phyloP scores from a whole-genome alignment of 2,329 filamentous ascomycete species.

The Thielaviopsis populi region DNA sequence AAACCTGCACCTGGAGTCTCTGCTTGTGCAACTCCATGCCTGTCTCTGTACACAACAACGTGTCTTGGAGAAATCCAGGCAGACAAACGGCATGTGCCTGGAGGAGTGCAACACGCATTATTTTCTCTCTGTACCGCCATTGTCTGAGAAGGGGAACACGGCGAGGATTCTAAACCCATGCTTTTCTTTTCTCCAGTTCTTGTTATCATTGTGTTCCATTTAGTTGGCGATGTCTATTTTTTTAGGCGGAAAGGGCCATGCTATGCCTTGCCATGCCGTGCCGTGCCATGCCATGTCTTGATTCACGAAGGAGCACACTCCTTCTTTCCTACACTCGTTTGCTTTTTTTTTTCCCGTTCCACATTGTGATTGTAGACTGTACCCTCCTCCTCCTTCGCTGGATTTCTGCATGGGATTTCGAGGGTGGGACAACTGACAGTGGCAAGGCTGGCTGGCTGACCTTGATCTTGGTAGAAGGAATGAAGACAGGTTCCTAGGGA shows the following conservation, averaged over 20 bases:
- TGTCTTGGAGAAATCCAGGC: background rate
- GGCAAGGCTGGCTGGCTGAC: background rate
- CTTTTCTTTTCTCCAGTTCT: background rate
- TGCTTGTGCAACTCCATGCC: background rate
- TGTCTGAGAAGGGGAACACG: background rate
- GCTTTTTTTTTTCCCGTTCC: background rate
- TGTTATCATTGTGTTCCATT: too few relatives aligned
- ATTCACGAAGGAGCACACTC: background rate
- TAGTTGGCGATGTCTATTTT: background rate
- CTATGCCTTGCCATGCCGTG: too few relatives aligned
- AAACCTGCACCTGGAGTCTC: background rate
- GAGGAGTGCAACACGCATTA: background rate
- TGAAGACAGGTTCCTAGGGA: background rate
- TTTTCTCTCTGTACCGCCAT: background rate
- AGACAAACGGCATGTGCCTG: background rate
- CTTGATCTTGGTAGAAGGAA: background rate
- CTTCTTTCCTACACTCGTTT: background rate
- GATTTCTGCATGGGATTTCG: slow-evolving; percentile 2
- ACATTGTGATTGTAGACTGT: background rate
- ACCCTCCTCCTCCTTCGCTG: background rate
- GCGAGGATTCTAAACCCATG: background rate
- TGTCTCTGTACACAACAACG: background rate
- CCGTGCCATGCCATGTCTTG: background rate
- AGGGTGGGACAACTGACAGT: background rate
- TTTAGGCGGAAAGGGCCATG: too few relatives aligned